phyloP scores from a whole-genome alignment of 352 stramenopile species.

The Thalassiosira exigua region DNA sequence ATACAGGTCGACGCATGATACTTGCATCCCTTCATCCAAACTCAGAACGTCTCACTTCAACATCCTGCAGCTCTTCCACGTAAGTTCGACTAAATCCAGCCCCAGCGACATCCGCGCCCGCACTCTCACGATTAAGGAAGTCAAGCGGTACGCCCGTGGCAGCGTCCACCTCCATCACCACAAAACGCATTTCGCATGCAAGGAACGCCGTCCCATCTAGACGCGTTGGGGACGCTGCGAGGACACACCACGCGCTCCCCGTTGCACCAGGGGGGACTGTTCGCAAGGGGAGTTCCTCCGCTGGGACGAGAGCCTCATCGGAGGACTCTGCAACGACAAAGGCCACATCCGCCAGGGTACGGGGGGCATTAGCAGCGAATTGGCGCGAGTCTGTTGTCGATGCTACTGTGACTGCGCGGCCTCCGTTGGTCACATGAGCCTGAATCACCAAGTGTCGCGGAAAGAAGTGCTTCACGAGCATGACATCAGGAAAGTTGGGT shows the following conservation, averaged over 20 bases:
- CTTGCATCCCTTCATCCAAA: too few relatives aligned
- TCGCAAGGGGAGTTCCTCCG: slow-evolving; percentile 71
- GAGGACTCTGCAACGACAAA: slow-evolving; percentile 85
- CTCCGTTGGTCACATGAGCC: slow-evolving; percentile 72
- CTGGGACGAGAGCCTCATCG: slow-evolving; percentile 78
- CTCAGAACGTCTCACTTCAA: slow-evolving; percentile 56
- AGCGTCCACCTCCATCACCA: slow-evolving; percentile 67
- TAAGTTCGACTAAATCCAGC: slow-evolving; percentile 60
- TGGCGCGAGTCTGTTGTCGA: slow-evolving; percentile 40
- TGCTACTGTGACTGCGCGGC: slow-evolving; percentile 18
- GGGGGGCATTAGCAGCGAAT: too few relatives aligned
- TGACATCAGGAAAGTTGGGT: slow-evolving; percentile 77
- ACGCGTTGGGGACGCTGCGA: slow-evolving; percentile 67
- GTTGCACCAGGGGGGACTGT: slow-evolving; percentile 65
- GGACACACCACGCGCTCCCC: slow-evolving; percentile 76
- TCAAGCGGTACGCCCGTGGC: slow-evolving; percentile 60
- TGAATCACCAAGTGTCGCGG: slow-evolving; percentile 80
- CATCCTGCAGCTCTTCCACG: slow-evolving; percentile 84
- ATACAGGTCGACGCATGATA: too few relatives aligned
- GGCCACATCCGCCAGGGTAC: slow-evolving; percentile 70
- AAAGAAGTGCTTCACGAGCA: slow-evolving; percentile 84
- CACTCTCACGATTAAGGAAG: too few relatives aligned
- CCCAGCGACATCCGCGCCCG: slow-evolving; percentile 10
- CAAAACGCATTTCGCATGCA: slow-evolving; percentile 82
- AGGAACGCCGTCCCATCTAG: slow-evolving; percentile 79